These are phyloP conservation scores for Bipolaris sorokiniana DNA, from an alignment of 2,329 filamentous ascomycete genomes.

Conservation along the genomic window DNA sequence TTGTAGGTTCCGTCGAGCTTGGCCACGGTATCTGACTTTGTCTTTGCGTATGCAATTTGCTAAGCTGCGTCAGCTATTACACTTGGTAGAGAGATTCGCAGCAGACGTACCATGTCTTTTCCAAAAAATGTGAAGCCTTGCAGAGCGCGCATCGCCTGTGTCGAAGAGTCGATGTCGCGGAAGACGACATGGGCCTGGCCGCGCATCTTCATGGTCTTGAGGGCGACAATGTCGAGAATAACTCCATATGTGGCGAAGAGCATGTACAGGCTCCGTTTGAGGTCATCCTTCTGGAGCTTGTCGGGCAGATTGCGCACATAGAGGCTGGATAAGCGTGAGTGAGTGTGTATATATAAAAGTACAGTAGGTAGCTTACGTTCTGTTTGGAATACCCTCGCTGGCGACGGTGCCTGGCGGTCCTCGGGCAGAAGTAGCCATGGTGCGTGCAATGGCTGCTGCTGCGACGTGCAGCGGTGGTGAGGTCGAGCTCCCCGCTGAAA, in stretches of 20 bases:
- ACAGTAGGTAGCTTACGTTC: conserved; percentile 37
- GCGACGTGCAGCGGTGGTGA: conserved; percentile 19
- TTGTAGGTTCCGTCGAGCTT: conserved; percentile 92
- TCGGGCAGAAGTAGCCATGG: conserved; percentile 36
- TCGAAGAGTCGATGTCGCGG: conserved; percentile 86
- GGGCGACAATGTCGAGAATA: conserved; percentile 86
- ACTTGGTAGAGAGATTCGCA: background rate
- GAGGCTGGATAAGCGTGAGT: conserved; percentile 61
- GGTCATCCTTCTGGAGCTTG: conserved; percentile 87
- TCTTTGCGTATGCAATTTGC: conserved; percentile 91
- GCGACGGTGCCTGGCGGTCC: conserved; percentile 32
- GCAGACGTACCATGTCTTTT: conserved; percentile 73
- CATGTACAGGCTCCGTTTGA: conserved; percentile 87
- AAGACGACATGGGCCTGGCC: conserved; percentile 95
- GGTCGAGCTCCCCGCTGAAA: conserved; percentile 37
- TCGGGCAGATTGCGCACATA: conserved; percentile 89
- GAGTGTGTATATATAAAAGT: conserved; percentile 4
- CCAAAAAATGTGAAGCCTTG: conserved; percentile 88
- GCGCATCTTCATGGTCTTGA: conserved; percentile 91
- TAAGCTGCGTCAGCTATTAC: conserved; percentile 47
- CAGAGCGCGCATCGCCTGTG: conserved; percentile 87
- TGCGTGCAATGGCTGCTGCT: conserved; percentile 9
- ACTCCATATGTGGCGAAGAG: conserved; percentile 93
- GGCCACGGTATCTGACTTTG: conserved; percentile 83
- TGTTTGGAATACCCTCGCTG: conserved; percentile 36